phyloP scores from a whole-genome alignment of 306 rosid species.

The Vicia faba region DNA sequence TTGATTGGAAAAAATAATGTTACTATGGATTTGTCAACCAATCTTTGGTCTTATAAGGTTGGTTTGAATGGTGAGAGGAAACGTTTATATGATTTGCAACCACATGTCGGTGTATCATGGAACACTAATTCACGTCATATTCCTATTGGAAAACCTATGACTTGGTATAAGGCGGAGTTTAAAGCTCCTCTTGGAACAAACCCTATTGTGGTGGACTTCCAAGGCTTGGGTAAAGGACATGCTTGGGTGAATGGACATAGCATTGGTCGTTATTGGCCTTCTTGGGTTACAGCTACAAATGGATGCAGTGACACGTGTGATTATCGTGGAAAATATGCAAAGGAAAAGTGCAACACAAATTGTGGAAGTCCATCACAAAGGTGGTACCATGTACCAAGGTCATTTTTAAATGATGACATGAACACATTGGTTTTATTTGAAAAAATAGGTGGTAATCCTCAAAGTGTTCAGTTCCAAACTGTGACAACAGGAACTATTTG shows the following conservation, averaged over 20 bases:
- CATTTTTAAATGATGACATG: no score
- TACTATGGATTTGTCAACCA: no score
- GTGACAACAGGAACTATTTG: slow-evolving; percentile 2
- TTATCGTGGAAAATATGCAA: not conserved
- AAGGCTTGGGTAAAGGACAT: not conserved
- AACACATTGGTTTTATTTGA: not conserved
- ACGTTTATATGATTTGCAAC: not conserved
- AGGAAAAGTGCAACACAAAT: no score
- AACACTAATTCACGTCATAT: no score
- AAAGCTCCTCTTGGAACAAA: not conserved
- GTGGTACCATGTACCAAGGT: not conserved
- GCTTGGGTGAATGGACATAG: no score
- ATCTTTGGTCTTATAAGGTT: not conserved
- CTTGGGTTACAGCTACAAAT: no score
- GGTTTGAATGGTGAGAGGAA: not conserved
- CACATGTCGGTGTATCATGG: not conserved
- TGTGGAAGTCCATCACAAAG: no score
- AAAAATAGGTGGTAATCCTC: slow-evolving; percentile 19
- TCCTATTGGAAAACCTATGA: no score
- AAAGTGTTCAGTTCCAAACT: not conserved
- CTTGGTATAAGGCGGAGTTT: not conserved
- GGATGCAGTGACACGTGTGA: no score
- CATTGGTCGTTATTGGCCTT: no score
- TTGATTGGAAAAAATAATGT: no score
- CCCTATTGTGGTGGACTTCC: not conserved